These are phyloP conservation scores for Casaregolazyma suthepensis DNA, from an alignment of 1,139 yeast genomes.

Conservation along the genomic window DNA sequence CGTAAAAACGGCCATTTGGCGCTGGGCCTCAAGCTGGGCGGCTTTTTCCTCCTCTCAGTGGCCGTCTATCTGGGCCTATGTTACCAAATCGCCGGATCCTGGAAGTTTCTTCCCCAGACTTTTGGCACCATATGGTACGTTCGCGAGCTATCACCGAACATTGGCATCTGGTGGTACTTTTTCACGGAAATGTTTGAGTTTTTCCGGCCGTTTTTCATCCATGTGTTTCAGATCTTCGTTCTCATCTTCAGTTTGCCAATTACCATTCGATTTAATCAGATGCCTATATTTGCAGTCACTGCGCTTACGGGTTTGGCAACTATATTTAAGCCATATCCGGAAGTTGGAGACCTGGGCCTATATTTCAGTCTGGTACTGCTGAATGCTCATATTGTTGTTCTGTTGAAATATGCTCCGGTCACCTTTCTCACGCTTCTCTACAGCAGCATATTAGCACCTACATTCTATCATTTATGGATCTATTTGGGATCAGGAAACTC, in stretches of 20 bases:
- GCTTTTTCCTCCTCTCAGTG: constrained; percentile 18
- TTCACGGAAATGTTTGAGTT: constrained; percentile 92
- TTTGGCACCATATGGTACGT: constrained; percentile 58
- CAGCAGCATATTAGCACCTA: constrained; percentile 64
- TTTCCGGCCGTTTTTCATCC: constrained; percentile 75
- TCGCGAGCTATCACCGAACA: constrained; percentile 69
- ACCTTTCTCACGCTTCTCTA: constrained; percentile 43
- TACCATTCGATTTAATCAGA: constrained; percentile 52
- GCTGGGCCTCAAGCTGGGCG: constrained; percentile 16
- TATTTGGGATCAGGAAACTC: constrained; percentile 92
- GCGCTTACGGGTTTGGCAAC: constrained; percentile 60
- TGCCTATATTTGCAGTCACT: constrained; percentile 61
- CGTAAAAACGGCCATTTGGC: neutral
- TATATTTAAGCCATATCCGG: constrained; percentile 80
- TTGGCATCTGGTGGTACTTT: constrained; percentile 98
- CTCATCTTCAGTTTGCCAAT: constrained; percentile 66
- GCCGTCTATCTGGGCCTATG: constrained; percentile 38
- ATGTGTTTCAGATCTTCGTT: constrained; percentile 77
- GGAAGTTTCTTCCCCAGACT: constrained; percentile 54
- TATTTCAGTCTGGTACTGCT: constrained; percentile 57
- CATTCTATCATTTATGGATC: constrained; percentile 92
- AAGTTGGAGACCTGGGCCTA: constrained; percentile 75
- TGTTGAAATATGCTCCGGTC: constrained; percentile 40
- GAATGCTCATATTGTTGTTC: constrained; percentile 39
- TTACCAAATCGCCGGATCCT: constrained; percentile 39